Evolutionary conservation across 441 rosid genomes (phyloP), one percentile per base, ranked within the genome.

Genomic region (Euphorbia celastroides): DNA sequence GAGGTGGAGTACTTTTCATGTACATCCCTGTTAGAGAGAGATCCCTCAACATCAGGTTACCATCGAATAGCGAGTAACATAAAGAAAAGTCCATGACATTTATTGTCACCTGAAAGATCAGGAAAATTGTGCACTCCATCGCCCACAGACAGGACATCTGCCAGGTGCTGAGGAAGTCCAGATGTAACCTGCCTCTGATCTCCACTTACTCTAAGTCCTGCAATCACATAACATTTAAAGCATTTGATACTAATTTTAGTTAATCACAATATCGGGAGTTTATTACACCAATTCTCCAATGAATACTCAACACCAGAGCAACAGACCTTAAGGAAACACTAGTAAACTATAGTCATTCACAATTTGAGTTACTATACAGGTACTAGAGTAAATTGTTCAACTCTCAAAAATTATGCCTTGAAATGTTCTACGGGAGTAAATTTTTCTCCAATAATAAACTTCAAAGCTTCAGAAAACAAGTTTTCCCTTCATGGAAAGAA

Each of bases 161-260:
- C 88, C 59, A 95, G 80, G 84, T 90, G 97, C 73, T 82, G 70
- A 41, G 99, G 99, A 77, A 92, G 96, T 63, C 90, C 75, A 69
- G 91, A 78, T 63, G 89, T 81, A 20, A 83, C 72, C 80, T 87
- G 93, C 78, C 92, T 87, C 75, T 92, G 95, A 64, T 95, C 98
- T 70, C 79, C 86, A 70, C 92, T 76, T 66, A 87, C 75, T 72
- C 93, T 74, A 51, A 83, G 72, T 68, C 96, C 97, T 94, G 80
- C 78, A 78, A 55, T 22, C 51, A 72, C 50, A 61, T 58, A 73
- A 70, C 28, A 57, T 51, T 52, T 27, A 42, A 16, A 72, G 46
- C 54, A 27, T 54, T 20, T 26, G 42, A 62, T 32, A 26, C 70
- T 62, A 57, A 68, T 7, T 41, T 46, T 14, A 58, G 6, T 30